These are phyloP conservation scores for Albophoma yamanashiensis DNA, from an alignment of 2,329 filamentous ascomycete species.

Conservation along the genomic window DNA sequence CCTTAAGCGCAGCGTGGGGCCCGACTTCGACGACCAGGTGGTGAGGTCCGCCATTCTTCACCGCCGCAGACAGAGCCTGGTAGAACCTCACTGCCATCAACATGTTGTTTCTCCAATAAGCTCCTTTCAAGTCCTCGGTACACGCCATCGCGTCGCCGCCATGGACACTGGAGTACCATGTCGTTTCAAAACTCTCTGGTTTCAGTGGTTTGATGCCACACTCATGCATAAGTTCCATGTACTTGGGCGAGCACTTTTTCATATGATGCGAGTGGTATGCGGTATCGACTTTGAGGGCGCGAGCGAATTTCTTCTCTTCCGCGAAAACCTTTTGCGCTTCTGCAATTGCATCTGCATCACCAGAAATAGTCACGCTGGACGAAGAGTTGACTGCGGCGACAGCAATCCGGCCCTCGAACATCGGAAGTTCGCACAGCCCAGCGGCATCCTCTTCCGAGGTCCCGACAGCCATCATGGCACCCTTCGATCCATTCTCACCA, in stretches of 20 bases:
- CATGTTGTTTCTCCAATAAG: background rate
- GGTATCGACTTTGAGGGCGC: background rate
- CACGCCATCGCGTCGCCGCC: background rate
- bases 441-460: background rate
- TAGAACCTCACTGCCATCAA: background rate
- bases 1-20: background rate
- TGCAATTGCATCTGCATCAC: background rate
- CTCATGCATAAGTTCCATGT: background rate
- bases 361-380: background rate
- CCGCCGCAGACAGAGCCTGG: background rate
- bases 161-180: background rate
- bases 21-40: background rate
- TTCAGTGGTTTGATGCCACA: background rate
- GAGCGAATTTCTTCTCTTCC: background rate
- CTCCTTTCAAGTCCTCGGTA: background rate
- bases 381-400: background rate
- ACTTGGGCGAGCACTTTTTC: background rate
- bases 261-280: background rate
- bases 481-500: background rate
- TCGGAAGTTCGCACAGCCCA: background rate
- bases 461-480: background rate
- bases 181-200: background rate
- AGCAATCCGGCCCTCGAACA: background rate
- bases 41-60: background rate
- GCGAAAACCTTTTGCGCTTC: background rate